Conservation (phyloP, 73 alveolate genomes). For the Stentor coeruleus region DNA sequence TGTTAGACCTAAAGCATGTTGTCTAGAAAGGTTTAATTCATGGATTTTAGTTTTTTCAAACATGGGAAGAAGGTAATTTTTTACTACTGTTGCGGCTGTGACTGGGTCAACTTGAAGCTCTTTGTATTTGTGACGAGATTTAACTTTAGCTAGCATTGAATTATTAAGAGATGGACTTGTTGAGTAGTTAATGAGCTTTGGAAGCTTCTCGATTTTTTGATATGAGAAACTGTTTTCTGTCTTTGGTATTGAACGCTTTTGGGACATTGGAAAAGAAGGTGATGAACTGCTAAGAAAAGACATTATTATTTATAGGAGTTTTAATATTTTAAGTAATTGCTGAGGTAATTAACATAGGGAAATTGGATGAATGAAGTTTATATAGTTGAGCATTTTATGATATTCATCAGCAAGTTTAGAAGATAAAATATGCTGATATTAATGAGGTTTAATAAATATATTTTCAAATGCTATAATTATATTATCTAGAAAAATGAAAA, state of each 20-base stretch:
- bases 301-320: too few species aligned
- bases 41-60: conserved; percentile 12
- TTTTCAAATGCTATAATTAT: too few species aligned
- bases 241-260: neutral
- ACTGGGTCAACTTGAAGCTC: conserved; percentile 28
- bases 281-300: neutral
- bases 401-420: too few species aligned
- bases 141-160: neutral
- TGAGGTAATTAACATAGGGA: too few species aligned
- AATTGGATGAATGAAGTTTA: too few species aligned
- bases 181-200: neutral
- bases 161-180: neutral
- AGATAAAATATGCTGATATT: too few species aligned
- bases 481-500: too few species aligned
- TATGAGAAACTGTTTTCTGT: neutral
- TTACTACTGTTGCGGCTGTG: conserved; percentile 33
- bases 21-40: neutral
- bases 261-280: neutral
- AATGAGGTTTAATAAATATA: too few species aligned
- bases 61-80: conserved; percentile 41
- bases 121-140: neutral
- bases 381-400: too few species aligned
- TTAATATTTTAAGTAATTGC: too few species aligned
- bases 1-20: neutral
- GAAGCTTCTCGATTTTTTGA: neutral